These are phyloP conservation scores for Yamadazyma dendronema DNA, from an alignment of 1,139 yeast genomes.

Conservation along the genomic window DNA sequence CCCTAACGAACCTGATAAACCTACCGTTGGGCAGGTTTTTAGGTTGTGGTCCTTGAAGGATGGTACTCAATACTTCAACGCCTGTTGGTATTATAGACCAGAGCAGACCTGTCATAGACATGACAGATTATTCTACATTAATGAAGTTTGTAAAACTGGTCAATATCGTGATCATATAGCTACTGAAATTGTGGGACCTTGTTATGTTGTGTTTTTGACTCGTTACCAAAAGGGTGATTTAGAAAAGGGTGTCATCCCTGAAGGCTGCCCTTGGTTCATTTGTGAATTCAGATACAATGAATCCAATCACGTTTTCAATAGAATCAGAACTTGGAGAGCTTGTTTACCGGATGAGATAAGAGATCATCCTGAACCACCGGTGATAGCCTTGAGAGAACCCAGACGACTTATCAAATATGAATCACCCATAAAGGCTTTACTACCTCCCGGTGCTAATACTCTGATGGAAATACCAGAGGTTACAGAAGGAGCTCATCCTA, in stretches of 20 bases:
- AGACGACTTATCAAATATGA: constrained; percentile 72
- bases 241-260: constrained; percentile 58
- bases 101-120: constrained; percentile 95
- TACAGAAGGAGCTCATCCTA: constrained; percentile 65
- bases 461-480: constrained; percentile 83
- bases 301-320: constrained; percentile 82
- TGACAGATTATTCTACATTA: constrained; percentile 84
- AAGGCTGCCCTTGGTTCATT: constrained; percentile 81
- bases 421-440: constrained; percentile 77
- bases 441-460: constrained; percentile 70
- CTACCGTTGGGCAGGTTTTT: constrained; percentile 91
- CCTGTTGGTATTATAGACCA: constrained; percentile 97
- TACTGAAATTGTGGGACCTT: constrained; percentile 86
- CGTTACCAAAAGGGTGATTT: constrained; percentile 95
- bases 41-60: constrained; percentile 87
- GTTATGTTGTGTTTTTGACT: constrained; percentile 92
- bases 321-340: constrained; percentile 97
- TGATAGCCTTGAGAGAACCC: constrained; percentile 48
- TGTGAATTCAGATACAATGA: constrained; percentile 96
- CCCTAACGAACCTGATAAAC: constrained; percentile 83
- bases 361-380: constrained; percentile 80
- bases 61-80: constrained; percentile 85
- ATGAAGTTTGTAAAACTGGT: constrained; percentile 95
- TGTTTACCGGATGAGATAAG: constrained; percentile 96
- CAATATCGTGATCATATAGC: constrained; percentile 93